phyloP scores from a whole-genome alignment of 257 asterid genomes.

The Penstemon newberryi region DNA sequence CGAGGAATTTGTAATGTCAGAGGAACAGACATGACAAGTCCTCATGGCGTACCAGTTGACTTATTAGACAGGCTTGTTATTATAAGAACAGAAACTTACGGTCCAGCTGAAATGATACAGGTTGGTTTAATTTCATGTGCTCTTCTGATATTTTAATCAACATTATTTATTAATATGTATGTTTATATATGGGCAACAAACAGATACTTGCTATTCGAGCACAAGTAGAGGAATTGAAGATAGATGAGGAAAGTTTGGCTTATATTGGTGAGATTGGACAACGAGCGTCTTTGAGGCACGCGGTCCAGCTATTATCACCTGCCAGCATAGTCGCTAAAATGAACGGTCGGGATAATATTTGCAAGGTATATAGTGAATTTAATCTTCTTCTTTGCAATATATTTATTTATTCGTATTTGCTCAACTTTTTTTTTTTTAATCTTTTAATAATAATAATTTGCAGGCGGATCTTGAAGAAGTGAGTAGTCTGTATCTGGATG shows the following conservation, averaged over 20 bases:
- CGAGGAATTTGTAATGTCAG: conserved; percentile 91
- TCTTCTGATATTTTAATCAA: not conserved
- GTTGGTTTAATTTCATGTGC: conserved; percentile 29
- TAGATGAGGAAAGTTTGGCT: conserved; percentile 91
- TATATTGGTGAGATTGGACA: conserved; percentile 78
- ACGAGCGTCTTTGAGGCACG: conserved; percentile 87
- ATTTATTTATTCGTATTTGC: not conserved
- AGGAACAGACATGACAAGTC: conserved; percentile 94
- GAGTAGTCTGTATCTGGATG: conserved; percentile 71
- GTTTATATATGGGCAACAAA: conserved; percentile 26
- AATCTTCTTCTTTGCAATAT: too few relatives aligned
- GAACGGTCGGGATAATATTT: conserved; percentile 83
- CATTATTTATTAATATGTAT: not conserved
- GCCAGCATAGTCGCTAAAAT: conserved; percentile 82
- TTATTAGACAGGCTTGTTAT: conserved; percentile 85
- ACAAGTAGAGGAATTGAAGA: conserved; percentile 80
- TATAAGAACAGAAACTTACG: conserved; percentile 88
- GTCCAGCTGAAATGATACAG: conserved; percentile 99
- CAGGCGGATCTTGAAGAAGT: conserved; percentile 98
- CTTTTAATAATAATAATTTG: not conserved
- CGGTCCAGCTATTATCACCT: conserved; percentile 83
- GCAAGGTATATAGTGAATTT: conserved; percentile 59
- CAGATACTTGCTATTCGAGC: conserved; percentile 95
- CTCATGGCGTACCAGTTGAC: conserved; percentile 96
- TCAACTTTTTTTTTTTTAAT: not conserved